These are phyloP conservation scores for Buddleja alternifolia DNA, from an alignment of 257 asterid genomes.

Conservation along the genomic window DNA sequence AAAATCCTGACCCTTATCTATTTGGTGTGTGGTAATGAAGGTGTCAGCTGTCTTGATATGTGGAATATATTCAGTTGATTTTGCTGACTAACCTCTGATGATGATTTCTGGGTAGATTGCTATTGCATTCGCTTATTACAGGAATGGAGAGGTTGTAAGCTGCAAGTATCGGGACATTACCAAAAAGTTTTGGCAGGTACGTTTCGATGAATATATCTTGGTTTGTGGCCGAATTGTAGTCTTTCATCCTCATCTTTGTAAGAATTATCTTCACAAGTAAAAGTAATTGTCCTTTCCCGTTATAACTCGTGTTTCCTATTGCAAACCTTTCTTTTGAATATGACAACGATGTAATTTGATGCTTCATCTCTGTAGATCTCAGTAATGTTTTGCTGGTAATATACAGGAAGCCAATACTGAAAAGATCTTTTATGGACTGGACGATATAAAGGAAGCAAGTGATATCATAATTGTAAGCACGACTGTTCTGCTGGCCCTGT, in stretches of 20 bases:
- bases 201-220: neutral
- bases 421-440: slow-evolving; percentile 86
- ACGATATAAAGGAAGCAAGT: slow-evolving; percentile 81
- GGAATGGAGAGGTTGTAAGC: slow-evolving; percentile 75
- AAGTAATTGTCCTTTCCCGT: neutral
- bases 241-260: neutral
- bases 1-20: slow-evolving; percentile 3
- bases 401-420: slow-evolving; percentile 82
- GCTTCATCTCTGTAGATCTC: slow-evolving; percentile 23
- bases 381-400: slow-evolving; percentile 27
- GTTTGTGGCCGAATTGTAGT: slow-evolving; percentile 22
- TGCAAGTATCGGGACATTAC: slow-evolving; percentile 81
- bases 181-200: slow-evolving; percentile 88
- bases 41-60: slow-evolving; percentile 8
- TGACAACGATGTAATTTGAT: slow-evolving; percentile 9
- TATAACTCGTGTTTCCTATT: slow-evolving; percentile 6
- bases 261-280: neutral
- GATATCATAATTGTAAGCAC: slow-evolving; percentile 83
- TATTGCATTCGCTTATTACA: slow-evolving; percentile 83
- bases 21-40: neutral
- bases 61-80: neutral
- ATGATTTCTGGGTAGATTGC: slow-evolving; percentile 49
- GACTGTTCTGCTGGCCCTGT: slow-evolving; percentile 30
- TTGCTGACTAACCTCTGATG: slow-evolving; percentile 11
- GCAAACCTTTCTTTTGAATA: neutral